Evolutionary conservation across 257 asterid species (phyloP), one percentile per base, ranked within the genome.

Genomic region (Echium plantagineum): DNA sequence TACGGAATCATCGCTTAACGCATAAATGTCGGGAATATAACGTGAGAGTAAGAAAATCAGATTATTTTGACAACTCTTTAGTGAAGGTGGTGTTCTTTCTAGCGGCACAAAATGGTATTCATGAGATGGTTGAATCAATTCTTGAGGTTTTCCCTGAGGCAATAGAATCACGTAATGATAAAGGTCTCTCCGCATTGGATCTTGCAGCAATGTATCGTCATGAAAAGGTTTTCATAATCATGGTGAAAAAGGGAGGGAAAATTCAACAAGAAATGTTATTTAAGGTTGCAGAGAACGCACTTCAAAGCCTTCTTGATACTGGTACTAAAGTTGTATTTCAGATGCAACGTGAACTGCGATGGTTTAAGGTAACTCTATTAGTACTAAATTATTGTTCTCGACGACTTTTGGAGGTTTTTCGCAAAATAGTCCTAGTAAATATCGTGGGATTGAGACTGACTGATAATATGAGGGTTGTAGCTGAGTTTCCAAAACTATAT

Each of bases 321-420:
- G 67, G 59, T 18, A 22, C 69, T 21, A 74, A 72, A 63, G 63
- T 71, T 52, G 72, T 71, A 30, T 53, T 66, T 42, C 69, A 69
- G 66, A 64, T 73, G 74, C 74, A 69, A 35, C 72, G 61, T 1
- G 78, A 73, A 57, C 59, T 73, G 32, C 78, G 66, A n/a, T 74
- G 72, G 78, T 74, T 61, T 18, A 69, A 74, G 78, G 78, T 69
- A 57, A 63, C 15, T 21, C 12, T 3, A 19, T 1, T 24, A 9
- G 6, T 21, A 5, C 59, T 55, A 10, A 13, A 12, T 12, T 42
- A 10, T 42, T n/a, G 3, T 13, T 1, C 2, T 42, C 13, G 17
- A 42, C 15, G 2, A 42, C 47, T 42, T 42, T 3, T 42, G 2
- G 3, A 42, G 38, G 38, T 24, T 28, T 35, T 35, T 35, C 1